Evolutionary conservation across 2,329 filamentous ascomycete species (phyloP).

Genomic region (Aspergillus intermedius): DNA sequence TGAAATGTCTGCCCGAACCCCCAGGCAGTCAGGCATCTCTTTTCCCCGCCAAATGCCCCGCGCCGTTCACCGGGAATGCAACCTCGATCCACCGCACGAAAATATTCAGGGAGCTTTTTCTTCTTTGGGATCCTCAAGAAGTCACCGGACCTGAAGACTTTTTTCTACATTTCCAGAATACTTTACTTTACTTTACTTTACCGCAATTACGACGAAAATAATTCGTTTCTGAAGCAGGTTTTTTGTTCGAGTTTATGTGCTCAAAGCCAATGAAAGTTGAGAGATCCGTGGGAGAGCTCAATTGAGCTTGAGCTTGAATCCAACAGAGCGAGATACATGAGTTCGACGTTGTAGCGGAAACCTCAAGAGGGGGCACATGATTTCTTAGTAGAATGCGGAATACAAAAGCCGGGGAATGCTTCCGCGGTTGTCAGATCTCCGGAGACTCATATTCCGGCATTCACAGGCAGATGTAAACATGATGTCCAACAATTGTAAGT

Average conservation of each 20-base stretch:
- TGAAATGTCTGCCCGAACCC: background rate
- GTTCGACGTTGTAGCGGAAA: too few species aligned
- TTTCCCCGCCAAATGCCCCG: background rate
- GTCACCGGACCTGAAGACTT: background rate
- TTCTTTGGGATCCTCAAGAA: background rate
- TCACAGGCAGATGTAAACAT: too few species aligned
- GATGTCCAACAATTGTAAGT: too few species aligned
- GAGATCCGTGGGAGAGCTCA: too few species aligned
- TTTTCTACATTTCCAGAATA: background rate
- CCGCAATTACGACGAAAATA: too few species aligned
- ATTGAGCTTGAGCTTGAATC: too few species aligned
- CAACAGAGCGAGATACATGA: too few species aligned
- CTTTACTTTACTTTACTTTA: too few species aligned
- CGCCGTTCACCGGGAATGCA: conserved; percentile 5
- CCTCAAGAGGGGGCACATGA: background rate
- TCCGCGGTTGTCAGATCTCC: background rate
- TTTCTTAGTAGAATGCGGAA: background rate
- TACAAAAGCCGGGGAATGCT: background rate
- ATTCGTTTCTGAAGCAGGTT: too few species aligned
- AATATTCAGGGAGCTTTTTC: conserved; percentile 9
- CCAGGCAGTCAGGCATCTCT: background rate
- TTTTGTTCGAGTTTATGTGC: too few species aligned
- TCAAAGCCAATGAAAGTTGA: too few species aligned
- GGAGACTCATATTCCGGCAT: too few species aligned
- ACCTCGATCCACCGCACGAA: conserved; percentile 11